phyloP scores from a whole-genome alignment of 1,284 basidiomycete species.

The Thecaphora frezii region DNA sequence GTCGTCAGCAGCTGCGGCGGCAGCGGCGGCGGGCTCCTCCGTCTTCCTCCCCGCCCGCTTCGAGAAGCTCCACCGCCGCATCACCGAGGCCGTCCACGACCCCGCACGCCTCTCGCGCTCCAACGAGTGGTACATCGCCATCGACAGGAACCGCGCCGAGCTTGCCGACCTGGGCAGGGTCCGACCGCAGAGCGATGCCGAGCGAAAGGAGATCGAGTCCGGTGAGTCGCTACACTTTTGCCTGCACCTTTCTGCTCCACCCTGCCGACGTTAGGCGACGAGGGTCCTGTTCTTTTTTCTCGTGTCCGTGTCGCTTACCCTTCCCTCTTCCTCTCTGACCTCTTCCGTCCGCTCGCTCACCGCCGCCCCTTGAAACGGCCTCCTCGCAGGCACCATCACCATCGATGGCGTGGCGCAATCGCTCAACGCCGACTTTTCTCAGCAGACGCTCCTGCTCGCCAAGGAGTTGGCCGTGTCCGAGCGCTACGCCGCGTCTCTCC shows the following conservation, averaged over 20 bases:
- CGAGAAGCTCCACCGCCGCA: conserved; percentile 45
- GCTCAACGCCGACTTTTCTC: conserved; percentile 54
- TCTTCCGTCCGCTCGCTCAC: neutral
- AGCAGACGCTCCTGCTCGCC: conserved; percentile 49
- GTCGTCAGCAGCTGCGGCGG: conserved; percentile 3
- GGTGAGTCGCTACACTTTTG: conserved; percentile 23
- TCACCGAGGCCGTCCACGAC: conserved; percentile 38
- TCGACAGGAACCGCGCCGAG: conserved; percentile 46
- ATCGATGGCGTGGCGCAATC: conserved; percentile 43
- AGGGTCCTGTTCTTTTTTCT: neutral
- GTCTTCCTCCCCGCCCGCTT: conserved; percentile 51
- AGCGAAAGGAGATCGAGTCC: conserved; percentile 52
- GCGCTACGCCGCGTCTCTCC: conserved; percentile 53
- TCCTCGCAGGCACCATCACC: conserved; percentile 49
- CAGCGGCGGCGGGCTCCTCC: conserved; percentile 12
- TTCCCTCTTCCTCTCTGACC: neutral
- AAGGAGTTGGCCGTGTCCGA: conserved; percentile 51
- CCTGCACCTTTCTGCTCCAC: neutral
- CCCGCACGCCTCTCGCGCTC: conserved; percentile 35
- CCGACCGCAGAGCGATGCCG: conserved; percentile 37
- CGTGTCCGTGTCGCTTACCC: neutral
- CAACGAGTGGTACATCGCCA: conserved; percentile 53
- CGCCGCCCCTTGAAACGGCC: neutral
- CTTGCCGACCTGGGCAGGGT: conserved; percentile 49
- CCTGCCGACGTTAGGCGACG: too few species aligned